These are phyloP conservation scores for Papiliotrema nemorosa DNA, from an alignment of 1,284 basidiomycete species.

Conservation along the genomic window DNA sequence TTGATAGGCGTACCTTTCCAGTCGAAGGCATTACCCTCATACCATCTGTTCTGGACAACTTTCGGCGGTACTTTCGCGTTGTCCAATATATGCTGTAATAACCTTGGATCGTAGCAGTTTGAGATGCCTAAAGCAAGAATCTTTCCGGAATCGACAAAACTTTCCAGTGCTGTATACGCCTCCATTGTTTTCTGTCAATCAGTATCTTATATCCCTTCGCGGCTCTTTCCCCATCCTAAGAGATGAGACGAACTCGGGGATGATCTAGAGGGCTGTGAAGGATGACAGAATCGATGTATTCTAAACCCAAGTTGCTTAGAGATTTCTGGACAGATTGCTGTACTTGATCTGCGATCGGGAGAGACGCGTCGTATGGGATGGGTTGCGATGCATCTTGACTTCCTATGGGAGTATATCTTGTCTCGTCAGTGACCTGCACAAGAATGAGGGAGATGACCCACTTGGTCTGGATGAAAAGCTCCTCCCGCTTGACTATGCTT, in stretches of 20 bases:
- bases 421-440: background rate
- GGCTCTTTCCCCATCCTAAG: background rate
- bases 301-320: conserved; percentile 62
- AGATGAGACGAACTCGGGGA: background rate
- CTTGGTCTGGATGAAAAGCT: conserved; percentile 74
- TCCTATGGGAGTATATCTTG: conserved; percentile 64
- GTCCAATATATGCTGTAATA: conserved; percentile 57
- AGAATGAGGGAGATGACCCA: conserved; percentile 34
- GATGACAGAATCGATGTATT: conserved; percentile 68
- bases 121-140: conserved; percentile 67
- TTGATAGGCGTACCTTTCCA: conserved; percentile 47
- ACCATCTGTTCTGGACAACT: conserved; percentile 78
- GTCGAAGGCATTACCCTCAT: conserved; percentile 73
- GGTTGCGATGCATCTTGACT: conserved; percentile 68
- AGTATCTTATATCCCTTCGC: background rate
- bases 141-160: conserved; percentile 61
- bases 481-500: conserved; percentile 59
- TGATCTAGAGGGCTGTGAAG: conserved; percentile 66
- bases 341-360: conserved; percentile 61
- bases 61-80: conserved; percentile 55
- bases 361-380: conserved; percentile 64
- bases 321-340: conserved; percentile 61
- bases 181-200: conserved; percentile 57
- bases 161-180: conserved; percentile 63
- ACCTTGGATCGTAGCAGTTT: conserved; percentile 64